phyloP scores from a whole-genome alignment of 2,329 filamentous ascomycete genomes.

The Sarocladiaceae sp. region DNA sequence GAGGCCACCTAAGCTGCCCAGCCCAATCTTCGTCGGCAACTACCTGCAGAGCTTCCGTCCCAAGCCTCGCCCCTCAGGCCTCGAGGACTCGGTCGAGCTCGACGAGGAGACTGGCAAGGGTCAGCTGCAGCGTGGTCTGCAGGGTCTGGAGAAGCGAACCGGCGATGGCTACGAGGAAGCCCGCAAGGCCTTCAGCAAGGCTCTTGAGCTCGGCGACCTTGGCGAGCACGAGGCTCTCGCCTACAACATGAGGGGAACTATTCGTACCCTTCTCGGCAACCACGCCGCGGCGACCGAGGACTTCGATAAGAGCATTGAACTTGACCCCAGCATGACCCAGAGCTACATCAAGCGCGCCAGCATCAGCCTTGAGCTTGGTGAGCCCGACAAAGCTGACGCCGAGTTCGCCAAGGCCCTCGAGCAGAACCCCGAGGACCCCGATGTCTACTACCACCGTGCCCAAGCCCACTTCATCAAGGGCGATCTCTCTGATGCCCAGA shows the following conservation, averaged over 20 bases:
- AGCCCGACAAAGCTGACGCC: constrained; percentile 87
- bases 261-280: constrained; percentile 86
- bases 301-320: constrained; percentile 85
- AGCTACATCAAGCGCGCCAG: constrained; percentile 98
- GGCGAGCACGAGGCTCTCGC: constrained; percentile 82
- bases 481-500: constrained; percentile 79
- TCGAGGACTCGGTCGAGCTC: constrained; percentile 77
- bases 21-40: constrained; percentile 94
- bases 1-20: constrained; percentile 82
- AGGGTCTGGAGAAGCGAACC: constrained; percentile 78
- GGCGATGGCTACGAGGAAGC: constrained; percentile 89
- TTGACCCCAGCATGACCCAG: constrained; percentile 83
- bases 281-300: constrained; percentile 76
- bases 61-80: constrained; percentile 68
- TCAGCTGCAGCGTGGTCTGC: constrained; percentile 76
- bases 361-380: constrained; percentile 90
- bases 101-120: constrained; percentile 73
- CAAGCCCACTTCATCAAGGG: constrained; percentile 78
- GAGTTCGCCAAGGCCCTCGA: constrained; percentile 80
- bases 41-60: constrained; percentile 97
- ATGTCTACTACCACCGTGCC: constrained; percentile 99
- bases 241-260: constrained; percentile 94
- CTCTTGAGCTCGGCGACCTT: constrained; percentile 73
- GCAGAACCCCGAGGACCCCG: constrained; percentile 77
- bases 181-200: constrained; percentile 54